A percentile compares a stretch with the other conserved stretches of the same genome.
Evolutionary conservation across 208 protist genomes (phyloP).

Genomic region (Naegleria fowleri): DNA sequence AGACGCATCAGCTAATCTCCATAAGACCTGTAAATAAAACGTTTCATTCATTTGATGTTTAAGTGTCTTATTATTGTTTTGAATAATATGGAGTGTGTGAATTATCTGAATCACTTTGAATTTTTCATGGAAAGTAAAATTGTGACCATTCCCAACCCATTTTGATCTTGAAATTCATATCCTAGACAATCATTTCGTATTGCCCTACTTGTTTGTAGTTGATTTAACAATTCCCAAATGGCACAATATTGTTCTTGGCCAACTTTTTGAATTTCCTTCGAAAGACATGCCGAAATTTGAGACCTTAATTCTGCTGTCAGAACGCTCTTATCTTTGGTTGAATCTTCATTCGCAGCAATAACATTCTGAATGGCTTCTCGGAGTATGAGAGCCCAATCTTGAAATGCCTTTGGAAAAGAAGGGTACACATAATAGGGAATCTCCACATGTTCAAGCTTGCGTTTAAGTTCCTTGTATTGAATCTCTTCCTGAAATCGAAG

Average conservation of each 20-base stretch:
- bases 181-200: neutral
- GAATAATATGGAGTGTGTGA: too few relatives aligned
- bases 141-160: neutral
- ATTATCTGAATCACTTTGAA: neutral
- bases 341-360: neutral
- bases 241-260: neutral
- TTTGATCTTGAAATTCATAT: neutral
- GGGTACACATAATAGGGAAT: neutral
- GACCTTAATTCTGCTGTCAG: neutral
- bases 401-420: neutral
- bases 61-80: too few relatives aligned
- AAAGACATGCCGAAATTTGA: neutral
- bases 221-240: neutral
- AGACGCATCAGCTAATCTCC: too few relatives aligned
- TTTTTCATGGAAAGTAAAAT: neutral
- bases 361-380: neutral
- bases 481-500: neutral
- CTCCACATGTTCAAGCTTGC: neutral
- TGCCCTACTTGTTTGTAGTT: neutral
- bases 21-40: too few relatives aligned
- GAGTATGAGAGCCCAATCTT: neutral
- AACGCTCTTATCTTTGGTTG: neutral
- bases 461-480: neutral
- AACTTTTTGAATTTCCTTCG: neutral
- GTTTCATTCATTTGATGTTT: too few relatives aligned